Conservation (phyloP, 495 filamentous ascomycete genomes). For the Aspergillus homomorphus region DNA sequence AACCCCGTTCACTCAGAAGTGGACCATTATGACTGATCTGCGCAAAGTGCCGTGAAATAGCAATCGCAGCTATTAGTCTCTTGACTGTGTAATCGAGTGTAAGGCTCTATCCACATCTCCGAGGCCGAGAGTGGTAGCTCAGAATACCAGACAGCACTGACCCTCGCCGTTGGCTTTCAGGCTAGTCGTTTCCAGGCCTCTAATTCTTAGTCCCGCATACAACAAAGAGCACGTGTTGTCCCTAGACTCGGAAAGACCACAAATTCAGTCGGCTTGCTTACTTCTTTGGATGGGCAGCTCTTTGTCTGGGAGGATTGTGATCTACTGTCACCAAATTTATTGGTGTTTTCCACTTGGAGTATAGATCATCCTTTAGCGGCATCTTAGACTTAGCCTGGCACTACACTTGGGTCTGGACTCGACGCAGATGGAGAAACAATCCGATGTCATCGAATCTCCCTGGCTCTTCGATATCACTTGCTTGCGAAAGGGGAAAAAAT, state of each 20-base stretch:
- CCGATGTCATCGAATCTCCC: not conserved
- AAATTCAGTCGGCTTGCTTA: not conserved
- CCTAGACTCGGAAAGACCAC: constrained; percentile 1
- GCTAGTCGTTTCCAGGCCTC: not conserved
- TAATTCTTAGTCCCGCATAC: constrained; percentile 21
- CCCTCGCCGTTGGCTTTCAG: constrained; percentile 6
- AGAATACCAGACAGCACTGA: not conserved
- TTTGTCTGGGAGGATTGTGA: constrained; percentile 3
- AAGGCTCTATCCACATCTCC: not conserved
- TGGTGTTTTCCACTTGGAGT: not conserved
- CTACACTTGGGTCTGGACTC: not conserved
- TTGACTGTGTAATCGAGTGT: not conserved
- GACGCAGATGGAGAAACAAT: not conserved
- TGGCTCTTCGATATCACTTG: not conserved
- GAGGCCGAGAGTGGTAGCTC: not conserved
- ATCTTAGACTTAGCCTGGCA: not conserved
- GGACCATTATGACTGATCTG: not conserved
- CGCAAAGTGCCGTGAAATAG: too few species aligned
- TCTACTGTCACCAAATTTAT: not conserved
- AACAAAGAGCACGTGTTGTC: constrained; percentile 23
- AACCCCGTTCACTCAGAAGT: too few species aligned
- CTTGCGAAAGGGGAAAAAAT: not conserved
- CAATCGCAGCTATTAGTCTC: too few species aligned
- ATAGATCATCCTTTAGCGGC: not conserved
- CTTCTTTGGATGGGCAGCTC: not conserved